Evolutionary conservation across 371 early-diverging fungal genomes (phyloP).

Genomic region (Lichtheimia ramosa): DNA sequence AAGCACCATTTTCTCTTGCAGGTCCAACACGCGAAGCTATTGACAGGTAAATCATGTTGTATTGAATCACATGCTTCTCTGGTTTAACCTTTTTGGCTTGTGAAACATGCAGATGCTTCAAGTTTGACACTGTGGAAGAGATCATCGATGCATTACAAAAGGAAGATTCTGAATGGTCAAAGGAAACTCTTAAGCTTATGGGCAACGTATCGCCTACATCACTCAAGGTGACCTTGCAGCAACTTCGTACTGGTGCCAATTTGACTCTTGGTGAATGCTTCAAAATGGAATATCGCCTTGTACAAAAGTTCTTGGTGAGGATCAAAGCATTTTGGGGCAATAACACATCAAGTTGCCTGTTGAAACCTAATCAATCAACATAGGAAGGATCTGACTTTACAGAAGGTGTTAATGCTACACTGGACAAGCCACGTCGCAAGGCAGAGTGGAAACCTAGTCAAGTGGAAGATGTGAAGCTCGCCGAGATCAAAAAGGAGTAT

Average conservation of each 20-base stretch:
- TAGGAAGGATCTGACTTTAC: constrained; percentile 78
- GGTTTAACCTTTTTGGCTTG: neutral
- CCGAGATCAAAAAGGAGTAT: constrained; percentile 57
- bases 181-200: constrained; percentile 67
- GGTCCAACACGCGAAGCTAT: constrained; percentile 73
- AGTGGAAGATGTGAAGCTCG: constrained; percentile 52
- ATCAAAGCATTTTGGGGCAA: neutral
- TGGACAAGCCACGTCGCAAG: constrained; percentile 59
- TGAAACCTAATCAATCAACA: constrained; percentile 73
- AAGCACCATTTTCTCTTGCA: constrained; percentile 48
- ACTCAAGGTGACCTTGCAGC: constrained; percentile 84
- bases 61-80: neutral
- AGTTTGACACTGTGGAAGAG: constrained; percentile 74
- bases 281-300: constrained; percentile 83
- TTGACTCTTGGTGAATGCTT: constrained; percentile 77
- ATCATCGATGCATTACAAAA: constrained; percentile 80
- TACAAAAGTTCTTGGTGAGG: constrained; percentile 71
- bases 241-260: constrained; percentile 72
- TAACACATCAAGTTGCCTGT: constrained; percentile 58
- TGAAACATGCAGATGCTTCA: constrained; percentile 50
- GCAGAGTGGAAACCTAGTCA: constrained; percentile 81
- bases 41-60: constrained; percentile 48
- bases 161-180: constrained; percentile 66
- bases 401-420: constrained; percentile 82
- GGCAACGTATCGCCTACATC: constrained; percentile 82